These are phyloP conservation scores for Vitis rotundifolia DNA, from an alignment of 164 flowering plant genomes.

Conservation along the genomic window DNA sequence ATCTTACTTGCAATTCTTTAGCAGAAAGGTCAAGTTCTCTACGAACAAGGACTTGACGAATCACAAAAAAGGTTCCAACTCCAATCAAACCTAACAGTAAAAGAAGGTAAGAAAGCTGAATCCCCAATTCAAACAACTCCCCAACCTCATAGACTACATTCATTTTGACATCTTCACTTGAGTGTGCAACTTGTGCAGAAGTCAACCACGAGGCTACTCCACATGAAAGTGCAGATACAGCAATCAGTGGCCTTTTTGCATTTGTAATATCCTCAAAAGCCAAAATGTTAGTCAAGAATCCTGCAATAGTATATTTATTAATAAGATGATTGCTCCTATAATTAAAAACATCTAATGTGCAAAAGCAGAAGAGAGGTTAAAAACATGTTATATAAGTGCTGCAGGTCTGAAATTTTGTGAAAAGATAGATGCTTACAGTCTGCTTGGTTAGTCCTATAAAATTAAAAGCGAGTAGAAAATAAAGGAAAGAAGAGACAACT, in stretches of 20 bases:
- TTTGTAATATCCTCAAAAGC: slow-evolving; percentile 13
- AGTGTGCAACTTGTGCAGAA: slow-evolving; percentile 56
- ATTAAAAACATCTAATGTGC: not conserved
- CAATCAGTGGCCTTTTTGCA: slow-evolving; percentile 19
- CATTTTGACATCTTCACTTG: slow-evolving; percentile 42
- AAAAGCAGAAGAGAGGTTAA: not conserved
- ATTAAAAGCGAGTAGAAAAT: no score
- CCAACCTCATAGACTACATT: slow-evolving; percentile 76
- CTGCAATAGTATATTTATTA: slow-evolving; percentile 25
- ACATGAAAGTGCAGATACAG: slow-evolving; percentile 29
- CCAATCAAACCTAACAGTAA: slow-evolving; percentile 79
- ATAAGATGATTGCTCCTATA: not conserved
- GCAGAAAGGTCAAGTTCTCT: slow-evolving; percentile 98
- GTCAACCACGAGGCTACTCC: slow-evolving; percentile 55
- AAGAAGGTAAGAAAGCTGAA: slow-evolving; percentile 84
- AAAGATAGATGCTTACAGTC: no score
- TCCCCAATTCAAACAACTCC: slow-evolving; percentile 89
- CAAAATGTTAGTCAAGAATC: slow-evolving; percentile 18
- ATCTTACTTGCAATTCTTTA: slow-evolving; percentile 82
- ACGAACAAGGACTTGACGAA: slow-evolving; percentile 93
- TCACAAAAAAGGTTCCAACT: slow-evolving; percentile 78
- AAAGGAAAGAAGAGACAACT: no score
- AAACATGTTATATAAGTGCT: not conserved
- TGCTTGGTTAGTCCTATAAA: no score
- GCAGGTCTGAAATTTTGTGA: no score